Base-by-base conservation (phyloP, 2,329 filamentous ascomycete genomes). In the Malbranchea cinnamomea region DNA sequence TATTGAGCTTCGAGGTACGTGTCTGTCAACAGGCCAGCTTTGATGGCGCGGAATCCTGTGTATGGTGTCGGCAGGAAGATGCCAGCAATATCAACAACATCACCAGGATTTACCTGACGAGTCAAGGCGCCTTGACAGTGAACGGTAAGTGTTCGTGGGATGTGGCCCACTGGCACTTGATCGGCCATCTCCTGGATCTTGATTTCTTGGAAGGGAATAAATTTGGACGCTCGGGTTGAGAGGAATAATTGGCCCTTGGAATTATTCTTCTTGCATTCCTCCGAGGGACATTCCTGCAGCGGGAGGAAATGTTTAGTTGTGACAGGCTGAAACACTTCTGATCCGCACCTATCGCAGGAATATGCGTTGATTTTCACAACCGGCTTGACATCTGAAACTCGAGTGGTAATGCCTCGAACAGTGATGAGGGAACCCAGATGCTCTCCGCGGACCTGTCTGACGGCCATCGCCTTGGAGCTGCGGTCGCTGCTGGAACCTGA, bases 111-210 rank as follows among this genome's bases (percentile, higher is more conserved):
- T 47, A 95, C 71, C 45, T 82, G 75, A 35, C 89, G 70, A 17
- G 87, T 83, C 8, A 92, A 67, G 37, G 74, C 80, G 37, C 89
- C 89, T 48, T 91, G 78, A 55, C 84, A 93, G 46, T 92, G 71
- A 13, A 98, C 63, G 0, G 87, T 95, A 38, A 98, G 62, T 34
- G 83, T 83, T 35, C 89, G 74, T 18, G 89, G 89, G 45, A 98
- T 98, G 52, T 98, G 89, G 29, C 89, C 89, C 40, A 98, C 91
- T 5, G 89, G 89, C 0, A 98, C 89, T 54, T 98, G 89, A 52
- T 98, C 89, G n/a, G 89, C 84, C 74, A 95, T 82, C 53, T 98
- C 89, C 57, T 98, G 89, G 33, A 98, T 84, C 62, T 95, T 95
- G 57, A 95, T 74, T 56, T 98, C 89, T 56, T 98, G 89, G 63